Percentiles rank a stretch among this genome's conserved stretches.
phyloP scores from a whole-genome alignment of 1,139 yeast species.

The Sugiyamaella xylanicola region DNA sequence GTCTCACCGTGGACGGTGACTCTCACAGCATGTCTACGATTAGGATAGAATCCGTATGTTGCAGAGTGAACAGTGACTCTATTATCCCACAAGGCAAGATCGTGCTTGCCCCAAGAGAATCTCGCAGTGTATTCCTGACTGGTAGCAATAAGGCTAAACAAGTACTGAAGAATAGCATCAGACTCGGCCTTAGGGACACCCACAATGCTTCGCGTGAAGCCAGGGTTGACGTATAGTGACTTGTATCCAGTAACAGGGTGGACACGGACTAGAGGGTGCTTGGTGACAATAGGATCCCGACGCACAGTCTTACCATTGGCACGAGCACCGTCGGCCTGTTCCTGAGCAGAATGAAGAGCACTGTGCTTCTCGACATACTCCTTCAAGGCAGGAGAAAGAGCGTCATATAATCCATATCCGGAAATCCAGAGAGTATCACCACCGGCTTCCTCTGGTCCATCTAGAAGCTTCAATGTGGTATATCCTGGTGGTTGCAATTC shows the following conservation, averaged over 20 bases:
- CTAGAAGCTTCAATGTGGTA: slow-evolving; percentile 62
- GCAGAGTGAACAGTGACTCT: slow-evolving; percentile 67
- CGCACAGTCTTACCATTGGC: slow-evolving; percentile 63
- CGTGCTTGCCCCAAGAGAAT: slow-evolving; percentile 58
- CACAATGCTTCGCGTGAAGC: slow-evolving; percentile 62
- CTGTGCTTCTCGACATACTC: slow-evolving; percentile 57
- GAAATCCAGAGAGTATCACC: slow-evolving; percentile 76
- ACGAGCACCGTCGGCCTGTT: slow-evolving; percentile 62
- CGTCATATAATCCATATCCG: slow-evolving; percentile 65
- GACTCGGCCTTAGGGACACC: slow-evolving; percentile 70
- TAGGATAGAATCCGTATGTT: slow-evolving; percentile 43
- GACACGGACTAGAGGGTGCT: slow-evolving; percentile 67
- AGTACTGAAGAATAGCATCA: slow-evolving; percentile 54
- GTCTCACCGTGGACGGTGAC: slow-evolving; percentile 64
- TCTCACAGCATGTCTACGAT: slow-evolving; percentile 66
- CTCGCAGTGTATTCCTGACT: slow-evolving; percentile 59
- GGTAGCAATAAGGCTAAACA: slow-evolving; percentile 55
- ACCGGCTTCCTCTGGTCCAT: slow-evolving; percentile 63
- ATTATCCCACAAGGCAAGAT: slow-evolving; percentile 76
- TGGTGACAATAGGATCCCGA: slow-evolving; percentile 58
- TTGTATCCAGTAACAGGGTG: slow-evolving; percentile 71
- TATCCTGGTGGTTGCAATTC: slow-evolving; percentile 71
- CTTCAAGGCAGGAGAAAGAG: slow-evolving; percentile 64
- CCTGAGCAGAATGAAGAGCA: slow-evolving; percentile 68
- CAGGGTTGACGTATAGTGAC: slow-evolving; percentile 58